A percentile compares a stretch with the other conserved stretches of the same genome.
Evolutionary conservation across 768 basidiomycete species (phyloP).

Genomic region (Cubamyces sp.): DNA sequence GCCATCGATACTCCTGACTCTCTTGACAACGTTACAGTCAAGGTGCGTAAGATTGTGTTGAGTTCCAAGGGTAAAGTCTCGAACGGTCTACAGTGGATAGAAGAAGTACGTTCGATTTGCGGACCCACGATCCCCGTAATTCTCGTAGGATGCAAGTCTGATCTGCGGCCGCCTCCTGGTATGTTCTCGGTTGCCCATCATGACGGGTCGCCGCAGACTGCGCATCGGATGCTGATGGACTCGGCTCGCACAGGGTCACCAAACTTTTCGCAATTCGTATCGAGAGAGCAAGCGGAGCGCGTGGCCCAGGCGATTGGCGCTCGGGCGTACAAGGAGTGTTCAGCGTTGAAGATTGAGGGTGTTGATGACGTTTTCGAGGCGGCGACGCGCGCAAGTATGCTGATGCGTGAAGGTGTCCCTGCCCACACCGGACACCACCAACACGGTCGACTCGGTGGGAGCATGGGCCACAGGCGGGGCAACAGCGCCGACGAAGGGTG

Average conservation of each 20-base stretch:
- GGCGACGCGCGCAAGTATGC: constrained; percentile 94
- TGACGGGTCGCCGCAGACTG: not conserved
- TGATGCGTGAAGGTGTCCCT: constrained; percentile 82
- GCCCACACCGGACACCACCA: constrained; percentile 52
- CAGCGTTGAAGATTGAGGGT: constrained; percentile 85
- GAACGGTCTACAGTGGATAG: constrained; percentile 77
- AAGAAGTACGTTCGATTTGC: constrained; percentile 97
- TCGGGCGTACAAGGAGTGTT: constrained; percentile 93
- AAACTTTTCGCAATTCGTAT: constrained; percentile 60
- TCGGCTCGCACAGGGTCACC: constrained; percentile 40
- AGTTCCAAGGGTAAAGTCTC: not conserved
- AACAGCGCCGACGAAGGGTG: constrained; percentile 37
- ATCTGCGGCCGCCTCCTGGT: constrained; percentile 68
- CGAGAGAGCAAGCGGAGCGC: constrained; percentile 79
- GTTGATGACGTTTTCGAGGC: constrained; percentile 98
- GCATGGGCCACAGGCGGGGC: constrained; percentile 34
- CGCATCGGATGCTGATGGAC: not conserved
- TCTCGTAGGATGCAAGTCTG: constrained; percentile 95
- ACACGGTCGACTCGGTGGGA: constrained; percentile 41
- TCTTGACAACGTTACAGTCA: constrained; percentile 91
- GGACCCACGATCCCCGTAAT: constrained; percentile 91
- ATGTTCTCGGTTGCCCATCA: not conserved
- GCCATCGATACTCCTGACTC: constrained; percentile 96
- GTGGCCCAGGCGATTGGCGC: constrained; percentile 88
- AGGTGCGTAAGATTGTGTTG: constrained; percentile 51